A percentile compares a stretch with the other conserved stretches of the same genome.
These are phyloP conservation scores for Herpotrichia juniperi DNA, from an alignment of 2,329 filamentous ascomycete species.

Conservation along the genomic window DNA sequence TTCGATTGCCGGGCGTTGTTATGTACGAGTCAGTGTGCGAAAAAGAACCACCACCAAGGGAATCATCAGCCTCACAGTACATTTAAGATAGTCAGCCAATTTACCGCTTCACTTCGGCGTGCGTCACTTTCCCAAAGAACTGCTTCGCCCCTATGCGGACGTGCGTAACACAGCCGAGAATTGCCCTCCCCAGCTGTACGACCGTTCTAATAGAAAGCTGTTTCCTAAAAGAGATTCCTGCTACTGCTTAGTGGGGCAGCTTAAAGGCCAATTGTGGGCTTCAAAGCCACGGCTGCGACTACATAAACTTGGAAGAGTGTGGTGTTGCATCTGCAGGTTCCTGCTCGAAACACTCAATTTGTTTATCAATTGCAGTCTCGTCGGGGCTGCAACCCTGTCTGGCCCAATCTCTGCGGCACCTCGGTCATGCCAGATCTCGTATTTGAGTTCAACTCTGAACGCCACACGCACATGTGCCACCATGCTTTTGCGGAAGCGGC, in stretches of 20 bases:
- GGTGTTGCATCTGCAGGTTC: background rate
- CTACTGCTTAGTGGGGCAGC: background rate
- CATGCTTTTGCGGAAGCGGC: constrained; percentile 39
- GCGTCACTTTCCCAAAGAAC: background rate
- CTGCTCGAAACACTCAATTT: background rate
- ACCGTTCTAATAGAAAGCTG: constrained; percentile 16
- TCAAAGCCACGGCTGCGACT: background rate
- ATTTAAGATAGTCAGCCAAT: background rate
- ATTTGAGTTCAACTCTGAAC: constrained; percentile 11
- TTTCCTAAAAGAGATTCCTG: constrained; percentile 14
- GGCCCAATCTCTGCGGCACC: constrained; percentile 4
- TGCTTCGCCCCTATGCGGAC: constrained; percentile 1
- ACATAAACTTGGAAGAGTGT: background rate
- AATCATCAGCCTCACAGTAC: background rate
- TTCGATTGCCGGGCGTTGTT: constrained; percentile 17
- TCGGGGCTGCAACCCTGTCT: background rate
- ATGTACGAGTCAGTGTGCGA: constrained; percentile 11
- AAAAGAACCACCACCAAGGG: background rate
- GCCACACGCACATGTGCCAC: constrained; percentile 9
- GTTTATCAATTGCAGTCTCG: background rate
- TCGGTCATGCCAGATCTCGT: constrained; percentile 23
- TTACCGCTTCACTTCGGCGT: background rate
- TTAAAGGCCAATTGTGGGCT: background rate
- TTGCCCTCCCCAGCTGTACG: constrained; percentile 9
- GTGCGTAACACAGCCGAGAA: background rate